Base-by-base conservation (phyloP, 768 basidiomycete genomes). In the Suillus subalutaceus region DNA sequence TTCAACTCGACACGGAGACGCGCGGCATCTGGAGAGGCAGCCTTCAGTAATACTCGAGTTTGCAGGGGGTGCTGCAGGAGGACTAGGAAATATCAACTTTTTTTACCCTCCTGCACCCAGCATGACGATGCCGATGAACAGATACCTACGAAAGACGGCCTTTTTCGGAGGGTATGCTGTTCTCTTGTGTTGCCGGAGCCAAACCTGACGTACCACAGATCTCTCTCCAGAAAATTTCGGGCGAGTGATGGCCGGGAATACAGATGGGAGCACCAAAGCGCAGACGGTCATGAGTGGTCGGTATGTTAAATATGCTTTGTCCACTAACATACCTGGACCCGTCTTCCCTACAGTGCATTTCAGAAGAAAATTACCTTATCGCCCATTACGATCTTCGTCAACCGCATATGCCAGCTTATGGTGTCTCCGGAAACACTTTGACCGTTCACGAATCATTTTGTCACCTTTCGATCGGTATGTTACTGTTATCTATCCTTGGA, bases 201-300 rank as follows among this genome's bases (percentile, higher is more conserved):
- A 26, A 30, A 1, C 13, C 43, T 65, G 8, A 56, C 57, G 57
- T 16, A 40, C 58, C 62, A 13, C 68, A 91, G 91, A 61, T 90
- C 91, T 10, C 77, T 91, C 67, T 85, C 85, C 53, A 78, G 91
- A 55, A 91, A 90, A 74, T 93, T 92, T 68, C 78, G 75, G 57
- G 90, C 83, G 18, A 87, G 87, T 48, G 89, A 92, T 73, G 90
- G 90, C 41, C 81, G 81, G 35, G 90, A 92, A 71, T 92, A 92
- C 69, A 82, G 82, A 73, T 93, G 91, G 91, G 83, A 84, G 37
- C 79, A 86, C 75, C 82, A 82, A 38, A 79, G 79, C 48, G 74
- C 83, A 38, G 80, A 81, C 9, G 87, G 83, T 20, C 90, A 91
- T 66, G 90, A 92, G 77, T 93, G 91, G 91, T 82, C 90, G 73